Conservation (phyloP, 1,284 basidiomycete species). For the Cystobasidiaceae sp. region DNA sequence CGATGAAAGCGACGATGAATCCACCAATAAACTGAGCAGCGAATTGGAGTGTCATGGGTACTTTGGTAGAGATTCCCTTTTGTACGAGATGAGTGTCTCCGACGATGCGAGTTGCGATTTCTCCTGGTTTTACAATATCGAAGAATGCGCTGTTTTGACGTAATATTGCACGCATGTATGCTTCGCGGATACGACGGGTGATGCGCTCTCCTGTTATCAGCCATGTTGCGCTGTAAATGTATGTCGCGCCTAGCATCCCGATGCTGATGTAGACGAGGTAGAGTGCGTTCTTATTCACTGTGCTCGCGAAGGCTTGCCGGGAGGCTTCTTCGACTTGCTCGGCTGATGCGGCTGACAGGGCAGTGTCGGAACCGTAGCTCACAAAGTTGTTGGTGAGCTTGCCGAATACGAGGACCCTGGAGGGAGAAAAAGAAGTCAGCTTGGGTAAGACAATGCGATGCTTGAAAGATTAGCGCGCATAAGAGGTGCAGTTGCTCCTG, state of each 20-base stretch:
- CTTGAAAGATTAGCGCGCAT: no score
- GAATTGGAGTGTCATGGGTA: constrained; percentile 49
- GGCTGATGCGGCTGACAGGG: no score
- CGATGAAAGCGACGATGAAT: constrained; percentile 46
- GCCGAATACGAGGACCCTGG: constrained; percentile 64
- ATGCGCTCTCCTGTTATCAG: constrained; percentile 81
- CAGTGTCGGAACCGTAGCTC: constrained; percentile 52
- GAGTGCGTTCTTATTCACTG: constrained; percentile 53
- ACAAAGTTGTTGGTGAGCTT: constrained; percentile 72
- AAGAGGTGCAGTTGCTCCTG: no score
- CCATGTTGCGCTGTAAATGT: constrained; percentile 48
- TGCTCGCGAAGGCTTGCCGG: background rate
- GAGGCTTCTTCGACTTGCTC: constrained; percentile 9
- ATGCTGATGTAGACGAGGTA: constrained; percentile 66
- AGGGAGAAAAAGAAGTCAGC: constrained; percentile 24
- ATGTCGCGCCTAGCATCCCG: constrained; percentile 50
- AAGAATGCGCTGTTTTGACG: constrained; percentile 73
- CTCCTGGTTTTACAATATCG: constrained; percentile 87
- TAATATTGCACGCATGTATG: constrained; percentile 61
- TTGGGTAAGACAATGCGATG: no score
- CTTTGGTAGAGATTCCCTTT: constrained; percentile 82
- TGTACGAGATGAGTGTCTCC: constrained; percentile 51
- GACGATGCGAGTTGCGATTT: constrained; percentile 86
- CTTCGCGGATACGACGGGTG: constrained; percentile 62
- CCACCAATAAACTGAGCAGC: constrained; percentile 41